Percentiles rank a stretch among this genome's conserved stretches.
phyloP scores from a whole-genome alignment of 495 filamentous ascomycete species.

The Darksidea phi region DNA sequence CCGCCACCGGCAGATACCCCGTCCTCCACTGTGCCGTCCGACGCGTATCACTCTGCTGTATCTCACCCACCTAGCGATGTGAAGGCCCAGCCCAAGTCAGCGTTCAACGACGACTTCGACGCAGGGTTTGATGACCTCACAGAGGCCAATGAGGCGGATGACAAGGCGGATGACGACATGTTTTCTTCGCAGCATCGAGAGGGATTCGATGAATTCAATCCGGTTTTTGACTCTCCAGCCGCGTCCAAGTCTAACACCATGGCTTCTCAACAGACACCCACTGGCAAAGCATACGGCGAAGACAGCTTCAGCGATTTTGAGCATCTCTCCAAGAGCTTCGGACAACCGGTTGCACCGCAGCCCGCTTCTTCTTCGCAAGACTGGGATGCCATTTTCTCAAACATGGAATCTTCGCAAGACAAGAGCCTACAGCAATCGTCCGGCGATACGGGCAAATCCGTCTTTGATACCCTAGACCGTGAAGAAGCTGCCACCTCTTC shows the following conservation, averaged over 20 bases:
- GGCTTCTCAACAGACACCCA: constrained; percentile 55
- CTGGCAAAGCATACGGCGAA: constrained; percentile 51
- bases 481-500: constrained; percentile 26
- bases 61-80: constrained; percentile 35
- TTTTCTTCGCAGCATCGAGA: constrained; percentile 44
- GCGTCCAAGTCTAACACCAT: constrained; percentile 52
- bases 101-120: constrained; percentile 71
- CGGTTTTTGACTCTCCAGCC: constrained; percentile 57
- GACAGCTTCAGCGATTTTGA: constrained; percentile 57
- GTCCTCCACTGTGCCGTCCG: constrained; percentile 39
- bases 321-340: constrained; percentile 35
- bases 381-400: constrained; percentile 94
- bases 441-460: constrained; percentile 22
- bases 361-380: constrained; percentile 60
- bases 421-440: constrained; percentile 17
- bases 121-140: constrained; percentile 86
- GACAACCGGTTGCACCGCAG: constrained; percentile 40
- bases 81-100: constrained; percentile 39
- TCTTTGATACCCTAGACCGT: constrained; percentile 25
- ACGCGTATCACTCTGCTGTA: constrained; percentile 43
- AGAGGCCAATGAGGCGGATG: constrained; percentile 88
- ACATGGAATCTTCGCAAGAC: constrained; percentile 59
- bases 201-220: constrained; percentile 66
- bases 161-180: constrained; percentile 60
- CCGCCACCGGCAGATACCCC: constrained; percentile 37